Conservation (phyloP, 345 rosid genomes). For the Gossypium australe region DNA sequence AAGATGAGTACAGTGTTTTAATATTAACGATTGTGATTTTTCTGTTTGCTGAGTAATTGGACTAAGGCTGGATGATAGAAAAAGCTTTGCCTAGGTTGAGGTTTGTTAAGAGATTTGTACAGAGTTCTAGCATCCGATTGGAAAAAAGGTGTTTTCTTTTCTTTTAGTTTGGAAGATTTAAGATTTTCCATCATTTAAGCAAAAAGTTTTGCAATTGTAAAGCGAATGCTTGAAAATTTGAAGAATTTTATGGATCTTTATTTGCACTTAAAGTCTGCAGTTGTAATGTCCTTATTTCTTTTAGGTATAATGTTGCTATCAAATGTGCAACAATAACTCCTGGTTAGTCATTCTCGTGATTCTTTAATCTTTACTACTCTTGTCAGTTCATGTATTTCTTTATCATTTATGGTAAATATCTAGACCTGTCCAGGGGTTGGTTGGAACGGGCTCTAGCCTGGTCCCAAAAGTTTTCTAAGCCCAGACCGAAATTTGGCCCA, state of each 20-base stretch:
- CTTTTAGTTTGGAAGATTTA: not conserved
- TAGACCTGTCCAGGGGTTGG: no score
- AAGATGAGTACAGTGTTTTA: not conserved
- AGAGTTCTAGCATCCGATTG: not conserved
- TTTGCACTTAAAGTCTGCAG: not conserved
- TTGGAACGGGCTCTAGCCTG: no score
- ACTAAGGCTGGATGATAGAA: not conserved
- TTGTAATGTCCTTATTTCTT: conserved; percentile 10
- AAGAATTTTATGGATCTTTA: not conserved
- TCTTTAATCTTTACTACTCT: not conserved
- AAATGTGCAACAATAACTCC: conserved; percentile 99
- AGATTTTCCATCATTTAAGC: not conserved
- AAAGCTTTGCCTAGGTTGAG: not conserved
- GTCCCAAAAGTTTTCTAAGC: no score
- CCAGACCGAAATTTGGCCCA: no score
- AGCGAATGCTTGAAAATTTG: not conserved
- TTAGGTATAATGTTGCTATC: conserved; percentile 91
- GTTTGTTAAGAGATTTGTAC: not conserved
- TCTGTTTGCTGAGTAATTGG: not conserved
- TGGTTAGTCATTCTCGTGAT: conserved; percentile 43
- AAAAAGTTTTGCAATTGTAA: not conserved
- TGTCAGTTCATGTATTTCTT: not conserved
- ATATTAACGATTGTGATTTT: not conserved
- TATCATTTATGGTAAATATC: no score
- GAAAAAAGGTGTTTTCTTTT: not conserved